A percentile compares a stretch with the other conserved stretches of the same genome.
phyloP scores from a whole-genome alignment of 371 early-diverging fungal genomes.

The Umbelopsis sp. region DNA sequence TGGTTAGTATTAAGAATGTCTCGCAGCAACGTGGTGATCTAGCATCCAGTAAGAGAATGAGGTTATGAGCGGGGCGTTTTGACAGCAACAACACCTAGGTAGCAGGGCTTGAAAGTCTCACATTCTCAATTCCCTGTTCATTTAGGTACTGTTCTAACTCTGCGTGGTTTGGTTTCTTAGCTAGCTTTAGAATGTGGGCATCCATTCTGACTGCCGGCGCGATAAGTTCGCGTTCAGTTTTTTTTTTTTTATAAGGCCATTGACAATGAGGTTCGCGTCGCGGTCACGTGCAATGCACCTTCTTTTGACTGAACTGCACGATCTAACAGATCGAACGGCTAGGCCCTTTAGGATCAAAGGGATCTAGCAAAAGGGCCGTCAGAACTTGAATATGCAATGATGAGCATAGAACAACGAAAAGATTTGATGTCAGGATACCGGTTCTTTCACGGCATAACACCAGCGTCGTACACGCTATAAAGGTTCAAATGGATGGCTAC shows the following conservation, averaged over 20 bases:
- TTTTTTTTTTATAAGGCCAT: no score
- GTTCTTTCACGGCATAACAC: no score
- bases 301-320: no score
- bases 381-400: no score
- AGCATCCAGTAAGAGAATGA: neutral
- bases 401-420: no score
- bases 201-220: constrained; percentile 9
- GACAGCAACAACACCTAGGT: neutral
- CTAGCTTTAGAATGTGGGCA: constrained; percentile 13
- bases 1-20: neutral
- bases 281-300: neutral
- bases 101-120: neutral
- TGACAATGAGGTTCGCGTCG: neutral
- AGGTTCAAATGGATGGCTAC: no score
- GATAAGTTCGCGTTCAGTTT: neutral
- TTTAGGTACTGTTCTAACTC: constrained; percentile 3
- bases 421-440: no score
- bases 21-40: neutral
- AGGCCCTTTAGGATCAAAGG: no score
- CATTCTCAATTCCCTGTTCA: neutral
- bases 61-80: neutral
- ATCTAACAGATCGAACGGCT: no score
- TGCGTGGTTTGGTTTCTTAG: constrained; percentile 1
- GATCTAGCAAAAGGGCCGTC: no score
- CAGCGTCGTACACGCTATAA: no score